phyloP scores from a whole-genome alignment of 2,329 filamentous ascomycete species.

The Xylariaceae sp. region DNA sequence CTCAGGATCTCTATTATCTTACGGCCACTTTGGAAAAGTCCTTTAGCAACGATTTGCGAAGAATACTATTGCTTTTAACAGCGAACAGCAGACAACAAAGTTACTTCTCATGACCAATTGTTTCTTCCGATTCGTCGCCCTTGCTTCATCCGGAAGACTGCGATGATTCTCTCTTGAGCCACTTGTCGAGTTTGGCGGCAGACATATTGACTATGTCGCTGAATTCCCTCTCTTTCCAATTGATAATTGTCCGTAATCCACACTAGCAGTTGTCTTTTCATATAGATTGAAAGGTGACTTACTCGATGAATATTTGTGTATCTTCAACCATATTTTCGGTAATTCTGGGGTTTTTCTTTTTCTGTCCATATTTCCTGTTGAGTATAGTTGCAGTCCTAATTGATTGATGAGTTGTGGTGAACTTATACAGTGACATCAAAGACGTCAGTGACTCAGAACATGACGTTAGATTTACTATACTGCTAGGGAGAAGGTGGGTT shows the following conservation, averaged over 20 bases:
- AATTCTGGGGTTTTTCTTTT: no score
- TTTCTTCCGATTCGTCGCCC: slow-evolving; percentile 51
- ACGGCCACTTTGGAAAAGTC: slow-evolving; percentile 39
- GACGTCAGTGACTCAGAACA: no score
- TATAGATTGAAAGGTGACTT: not conserved
- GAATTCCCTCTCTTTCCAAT: slow-evolving; percentile 44
- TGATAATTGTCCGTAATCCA: not conserved
- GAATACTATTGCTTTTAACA: not conserved
- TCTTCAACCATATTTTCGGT: slow-evolving; percentile 24
- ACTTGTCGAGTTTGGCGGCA: slow-evolving; percentile 48
- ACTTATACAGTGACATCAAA: no score
- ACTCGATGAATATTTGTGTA: slow-evolving; percentile 24
- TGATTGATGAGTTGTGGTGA: no score
- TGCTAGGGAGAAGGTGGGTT: no score
- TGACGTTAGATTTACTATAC: no score
- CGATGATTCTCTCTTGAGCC: slow-evolving; percentile 49
- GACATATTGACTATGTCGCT: slow-evolving; percentile 59
- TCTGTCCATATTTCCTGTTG: no score
- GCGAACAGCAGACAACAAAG: not conserved
- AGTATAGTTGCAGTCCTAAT: no score
- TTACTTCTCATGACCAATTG: slow-evolving; percentile 47
- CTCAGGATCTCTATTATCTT: slow-evolving; percentile 53
- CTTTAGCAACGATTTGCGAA: not conserved
- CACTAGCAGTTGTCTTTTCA: no score
- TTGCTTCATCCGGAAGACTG: slow-evolving; percentile 50